Conservation (phyloP, 139 green algal genomes). For the Coccomyxa sp. region DNA sequence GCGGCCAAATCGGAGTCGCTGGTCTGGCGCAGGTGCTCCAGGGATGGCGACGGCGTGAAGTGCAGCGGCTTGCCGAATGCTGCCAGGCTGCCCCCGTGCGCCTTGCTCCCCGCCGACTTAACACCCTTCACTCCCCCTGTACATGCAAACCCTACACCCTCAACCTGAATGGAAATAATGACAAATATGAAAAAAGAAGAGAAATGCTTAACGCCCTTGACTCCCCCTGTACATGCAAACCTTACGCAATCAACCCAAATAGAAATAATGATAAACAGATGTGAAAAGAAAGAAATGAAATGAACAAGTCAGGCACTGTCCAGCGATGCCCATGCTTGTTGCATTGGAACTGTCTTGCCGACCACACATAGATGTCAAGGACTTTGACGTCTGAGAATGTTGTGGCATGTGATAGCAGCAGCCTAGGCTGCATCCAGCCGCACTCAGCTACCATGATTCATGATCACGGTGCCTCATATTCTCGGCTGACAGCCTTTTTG, state of each 20-base stretch:
- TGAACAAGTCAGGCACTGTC: neutral
- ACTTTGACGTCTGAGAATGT: too few relatives aligned
- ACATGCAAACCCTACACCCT: neutral
- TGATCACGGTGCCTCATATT: too few relatives aligned
- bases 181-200: neutral
- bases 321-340: too few relatives aligned
- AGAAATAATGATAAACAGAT: neutral
- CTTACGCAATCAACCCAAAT: too few relatives aligned
- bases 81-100: neutral
- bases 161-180: neutral
- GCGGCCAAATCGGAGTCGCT: neutral
- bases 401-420: too few relatives aligned
- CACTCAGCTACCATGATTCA: too few relatives aligned
- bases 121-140: constrained; percentile 3
- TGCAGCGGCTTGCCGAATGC: neutral
- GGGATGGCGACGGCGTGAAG: neutral
- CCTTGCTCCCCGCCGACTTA: neutral
- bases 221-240: too few relatives aligned
- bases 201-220: too few relatives aligned
- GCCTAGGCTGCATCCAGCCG: too few relatives aligned
- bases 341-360: too few relatives aligned
- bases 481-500: too few relatives aligned
- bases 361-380: too few relatives aligned
- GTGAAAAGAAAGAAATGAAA: neutral
- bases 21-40: neutral